These are phyloP conservation scores for Haberlea rhodopensis DNA, from an alignment of 257 asterid species.

Conservation along the genomic window DNA sequence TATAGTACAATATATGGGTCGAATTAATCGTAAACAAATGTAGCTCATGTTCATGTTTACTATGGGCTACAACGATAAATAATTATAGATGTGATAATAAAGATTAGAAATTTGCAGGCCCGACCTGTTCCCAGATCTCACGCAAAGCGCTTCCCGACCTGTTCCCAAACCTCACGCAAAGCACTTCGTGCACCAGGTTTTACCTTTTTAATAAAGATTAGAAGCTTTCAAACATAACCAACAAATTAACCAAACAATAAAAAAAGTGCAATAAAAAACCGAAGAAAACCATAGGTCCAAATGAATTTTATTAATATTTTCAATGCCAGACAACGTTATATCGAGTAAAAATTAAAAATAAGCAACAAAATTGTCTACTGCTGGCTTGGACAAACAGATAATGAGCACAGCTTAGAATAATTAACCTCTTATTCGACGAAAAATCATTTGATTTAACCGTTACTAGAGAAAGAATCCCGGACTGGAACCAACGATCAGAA, in stretches of 20 bases:
- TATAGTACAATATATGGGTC: too few relatives aligned
- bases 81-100: too few relatives aligned
- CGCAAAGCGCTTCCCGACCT: too few relatives aligned
- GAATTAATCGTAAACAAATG: too few relatives aligned
- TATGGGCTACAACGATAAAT: too few relatives aligned
- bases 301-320: not conserved
- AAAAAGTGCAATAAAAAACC: not conserved
- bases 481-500: conserved; percentile 17
- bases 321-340: not conserved
- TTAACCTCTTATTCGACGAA: conserved; percentile 34
- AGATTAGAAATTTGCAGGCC: too few relatives aligned
- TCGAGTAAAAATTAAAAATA: not conserved
- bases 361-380: conserved; percentile 30
- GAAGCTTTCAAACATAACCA: not conserved
- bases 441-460: not conserved
- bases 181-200: too few relatives aligned
- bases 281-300: not conserved
- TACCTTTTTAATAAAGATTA: too few relatives aligned
- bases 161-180: too few relatives aligned
- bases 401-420: conserved; percentile 26
- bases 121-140: too few relatives aligned
- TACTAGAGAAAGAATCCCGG: conserved; percentile 25
- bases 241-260: not conserved
- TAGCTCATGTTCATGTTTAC: too few relatives aligned
- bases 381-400: conserved; percentile 29